Percentiles rank a stretch among this genome's conserved stretches.
phyloP scores from a whole-genome alignment of 495 filamentous ascomycete genomes.

The Tuber brumale region DNA sequence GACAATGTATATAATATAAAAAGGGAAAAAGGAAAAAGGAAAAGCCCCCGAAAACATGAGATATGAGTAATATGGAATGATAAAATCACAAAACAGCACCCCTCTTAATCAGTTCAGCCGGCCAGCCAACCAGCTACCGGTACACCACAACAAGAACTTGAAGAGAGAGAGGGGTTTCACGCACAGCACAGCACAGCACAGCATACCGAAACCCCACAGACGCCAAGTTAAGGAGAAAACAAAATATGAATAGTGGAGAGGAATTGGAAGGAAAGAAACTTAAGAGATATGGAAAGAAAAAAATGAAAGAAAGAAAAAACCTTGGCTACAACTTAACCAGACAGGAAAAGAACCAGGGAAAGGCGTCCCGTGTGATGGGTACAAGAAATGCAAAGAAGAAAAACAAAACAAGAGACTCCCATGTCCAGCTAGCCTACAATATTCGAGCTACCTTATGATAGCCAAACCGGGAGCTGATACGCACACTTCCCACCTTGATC shows the following conservation, averaged over 20 bases:
- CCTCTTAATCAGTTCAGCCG: not conserved
- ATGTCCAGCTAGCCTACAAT: constrained; percentile 14
- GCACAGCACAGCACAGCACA: not conserved
- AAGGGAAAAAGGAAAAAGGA: not conserved
- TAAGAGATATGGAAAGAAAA: not conserved
- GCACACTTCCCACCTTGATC: not conserved
- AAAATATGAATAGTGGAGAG: not conserved
- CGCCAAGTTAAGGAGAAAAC: not conserved
- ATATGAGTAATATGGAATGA: not conserved
- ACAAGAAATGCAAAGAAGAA: not conserved
- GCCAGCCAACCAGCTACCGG: not conserved
- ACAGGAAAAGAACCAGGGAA: constrained; percentile 11
- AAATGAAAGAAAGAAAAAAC: not conserved
- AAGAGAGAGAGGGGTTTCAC: constrained; percentile 7
- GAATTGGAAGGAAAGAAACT: constrained; percentile 10
- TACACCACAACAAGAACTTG: not conserved
- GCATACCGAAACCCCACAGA: not conserved
- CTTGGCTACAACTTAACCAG: constrained; percentile 6
- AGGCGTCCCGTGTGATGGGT: not conserved
- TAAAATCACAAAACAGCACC: not conserved
- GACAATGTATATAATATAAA: not conserved
- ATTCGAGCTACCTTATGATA: not conserved
- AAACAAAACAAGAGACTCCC: constrained; percentile 30
- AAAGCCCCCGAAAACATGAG: not conserved
- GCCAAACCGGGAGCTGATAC: not conserved